Conservation (phyloP, 805 yeast genomes). For the Monosporozyma siamensis region DNA sequence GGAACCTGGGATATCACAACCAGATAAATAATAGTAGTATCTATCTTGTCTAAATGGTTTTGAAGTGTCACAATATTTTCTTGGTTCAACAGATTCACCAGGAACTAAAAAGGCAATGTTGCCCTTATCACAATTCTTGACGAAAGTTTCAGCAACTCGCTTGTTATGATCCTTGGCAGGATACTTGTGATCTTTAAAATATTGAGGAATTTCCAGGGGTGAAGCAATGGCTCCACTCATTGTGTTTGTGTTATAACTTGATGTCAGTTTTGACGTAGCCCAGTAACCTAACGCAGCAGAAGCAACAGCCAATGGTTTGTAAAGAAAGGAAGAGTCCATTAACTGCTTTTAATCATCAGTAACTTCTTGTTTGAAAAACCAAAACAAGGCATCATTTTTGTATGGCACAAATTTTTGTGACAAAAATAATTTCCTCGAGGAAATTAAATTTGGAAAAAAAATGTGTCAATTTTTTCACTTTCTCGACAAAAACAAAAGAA, state of each 20-base stretch:
- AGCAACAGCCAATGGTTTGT: background rate
- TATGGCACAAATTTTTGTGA: too few species aligned
- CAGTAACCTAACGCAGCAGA: slow-evolving; percentile 3
- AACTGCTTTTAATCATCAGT: background rate
- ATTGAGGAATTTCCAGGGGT: slow-evolving; percentile 15
- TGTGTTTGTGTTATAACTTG: background rate
- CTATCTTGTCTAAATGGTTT: slow-evolving; percentile 81
- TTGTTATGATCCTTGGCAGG: slow-evolving; percentile 78
- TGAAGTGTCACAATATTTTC: slow-evolving; percentile 71
- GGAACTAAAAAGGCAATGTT: slow-evolving; percentile 46
- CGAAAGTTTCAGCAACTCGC: slow-evolving; percentile 27
- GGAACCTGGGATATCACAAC: slow-evolving; percentile 72
- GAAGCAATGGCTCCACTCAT: slow-evolving; percentile 10
- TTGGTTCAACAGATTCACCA: slow-evolving; percentile 49
- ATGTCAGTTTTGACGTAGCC: background rate
- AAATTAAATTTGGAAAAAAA: too few species aligned
- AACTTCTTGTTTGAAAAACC: too few species aligned
- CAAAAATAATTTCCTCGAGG: too few species aligned
- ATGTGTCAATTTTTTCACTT: too few species aligned
- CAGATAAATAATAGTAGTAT: slow-evolving; percentile 80
- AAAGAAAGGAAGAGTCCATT: background rate
- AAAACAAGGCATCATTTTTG: too few species aligned
- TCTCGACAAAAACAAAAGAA: too few species aligned
- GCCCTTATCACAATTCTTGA: slow-evolving; percentile 19
- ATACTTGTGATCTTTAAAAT: slow-evolving; percentile 39